Base-by-base conservation (phyloP, 345 rosid genomes). In the Pugionium cornutum region DNA sequence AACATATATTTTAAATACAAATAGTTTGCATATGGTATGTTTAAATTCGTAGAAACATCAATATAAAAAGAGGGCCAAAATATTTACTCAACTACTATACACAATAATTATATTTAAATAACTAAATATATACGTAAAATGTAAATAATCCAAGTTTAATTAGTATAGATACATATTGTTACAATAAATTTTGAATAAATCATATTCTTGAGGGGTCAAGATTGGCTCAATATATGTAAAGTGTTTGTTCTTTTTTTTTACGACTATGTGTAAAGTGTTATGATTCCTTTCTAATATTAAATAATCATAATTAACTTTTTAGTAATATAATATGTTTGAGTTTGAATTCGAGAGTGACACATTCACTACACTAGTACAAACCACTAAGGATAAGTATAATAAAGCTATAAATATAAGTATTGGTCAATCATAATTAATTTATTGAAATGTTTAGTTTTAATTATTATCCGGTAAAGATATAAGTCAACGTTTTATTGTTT, bases 401-500 rank as follows among this genome's bases (percentile, higher is more conserved):
- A 18, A 18, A 18, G 18, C 18, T 18, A 18, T 18, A 18, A 18
- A 39, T 39, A 0, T 39, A 39, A 39, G 0, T 39, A 7, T 39
- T 2, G 9, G 9, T 39, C 18, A 18, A 18, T 37, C 2, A 39
- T 39, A 1, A 2, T 4, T 7, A 39, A 1, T 3, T 39, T 39
- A 57, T 71, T 7, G 48, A 41, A 71, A 4, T 49, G 9, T 59
- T 64, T 58, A 28, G 18, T 54, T 27, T 33, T 64, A 48, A 27
- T n/a, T 30, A 64, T 49, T 48, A 64, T 47, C 33, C 53, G 5
- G 52, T 47, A 11, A 42, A 56, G 37, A 45, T 39, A 64, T 11
- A 50, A 63, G 64, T 63, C 64, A 71, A 71, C 64, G 18, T 0
- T 71, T 51, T 63, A 62, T 54, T 39, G 32, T 53, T 60, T 45